Evolutionary conservation across 352 stramenopile genomes (phyloP), one percentile per base, ranked within the genome.

Genomic region (Phytophthora meadii): DNA sequence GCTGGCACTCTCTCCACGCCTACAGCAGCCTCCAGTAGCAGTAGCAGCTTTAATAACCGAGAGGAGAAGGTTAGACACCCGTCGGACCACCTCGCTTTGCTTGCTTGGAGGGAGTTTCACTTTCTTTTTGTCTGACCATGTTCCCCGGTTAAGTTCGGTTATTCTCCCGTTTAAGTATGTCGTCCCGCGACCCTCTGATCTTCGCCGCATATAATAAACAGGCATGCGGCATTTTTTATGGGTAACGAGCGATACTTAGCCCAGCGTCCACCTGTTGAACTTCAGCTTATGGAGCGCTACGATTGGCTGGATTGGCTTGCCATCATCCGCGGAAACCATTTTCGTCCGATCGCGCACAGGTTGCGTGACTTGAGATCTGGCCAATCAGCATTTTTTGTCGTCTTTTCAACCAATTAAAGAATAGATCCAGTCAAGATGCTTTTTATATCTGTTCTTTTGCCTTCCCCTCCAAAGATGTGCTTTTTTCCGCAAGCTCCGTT

Each of bases 371-470:
- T 28, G 2, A n/a, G 14, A 4, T 19, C n/a, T 15, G 27, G 28
- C 54, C 62, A 70, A 65, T 70, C 47, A 49, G 17, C 22, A 32
- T 32, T 55, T 65, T 65, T 49, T 4, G 7, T 0, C 1, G 0
- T 8, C 8, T 71, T 36, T 72, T 68, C 40, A 42, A 11, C 65
- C 65, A 73, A 69, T 57, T 5, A 5, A 4, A 1, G 14, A 14
- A 7, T 48, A 22, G 30, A 52, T 50, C 12, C 19, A 64, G 19
- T 9, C 9, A n/a, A 11, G 6, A 28, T 70, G 53, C 49, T 65
- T 73, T 70, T 62, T 70, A 67, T 67, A 70, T 63, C 59, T 52
- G 54, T 72, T 71, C 50, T 70, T 62, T 70, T 67, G 49, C 44
- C 65, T 69, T 70, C 56, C 7, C n/a, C 34, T 52, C 37, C 37